Base-by-base conservation (phyloP, 2,329 filamentous ascomycete genomes). In the Fusarium pilosicola region DNA sequence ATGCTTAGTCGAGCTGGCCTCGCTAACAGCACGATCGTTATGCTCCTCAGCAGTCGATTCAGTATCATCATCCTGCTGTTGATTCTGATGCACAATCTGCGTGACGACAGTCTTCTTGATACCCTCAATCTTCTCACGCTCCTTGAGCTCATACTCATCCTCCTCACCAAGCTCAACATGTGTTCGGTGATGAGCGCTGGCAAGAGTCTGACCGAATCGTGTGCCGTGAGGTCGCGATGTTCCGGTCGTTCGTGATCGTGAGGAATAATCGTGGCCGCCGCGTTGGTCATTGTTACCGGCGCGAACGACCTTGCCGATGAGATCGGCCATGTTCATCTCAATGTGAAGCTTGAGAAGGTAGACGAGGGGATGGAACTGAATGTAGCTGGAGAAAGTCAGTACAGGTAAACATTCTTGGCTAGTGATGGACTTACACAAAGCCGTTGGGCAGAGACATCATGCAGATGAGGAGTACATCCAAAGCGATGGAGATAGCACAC, bases 291-390 rank as follows among this genome's bases (percentile, higher is more conserved):
- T 64, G 24, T 78, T 75, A 39, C 75, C 68, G 51, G 77, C 77
- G 28, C 71, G 67, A 18, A 78, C 77, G 42, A 78, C 77, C 65
- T 78, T 78, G n/a, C 74, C 70, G 18, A 78, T 78, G 0, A 78
- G 73, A 32, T 78, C 77, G 70, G 77, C 77, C 77, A 78, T 78
- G 67, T 78, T 78, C 77, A 78, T 78, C 42, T 78, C 77, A 46
- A 78, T 78, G 39, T 78, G 77, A 11, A 78, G 74, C 59, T 78
- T 78, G 62, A 78, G 67, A 1, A 78, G 77, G 22, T 78, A 78
- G 18, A 78, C 75, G 5, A 78, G 75, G 4, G 76, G 77, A 38
- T 78, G 77, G 61, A 78, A 78, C n/a, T 78, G 77, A 62, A 78
- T 76, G 26, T 78, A 78, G 4, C 76, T 78, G 4, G 1, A 4